These are phyloP conservation scores for Erysimum cheiranthoides DNA, from an alignment of 345 rosid genomes.

Conservation along the genomic window DNA sequence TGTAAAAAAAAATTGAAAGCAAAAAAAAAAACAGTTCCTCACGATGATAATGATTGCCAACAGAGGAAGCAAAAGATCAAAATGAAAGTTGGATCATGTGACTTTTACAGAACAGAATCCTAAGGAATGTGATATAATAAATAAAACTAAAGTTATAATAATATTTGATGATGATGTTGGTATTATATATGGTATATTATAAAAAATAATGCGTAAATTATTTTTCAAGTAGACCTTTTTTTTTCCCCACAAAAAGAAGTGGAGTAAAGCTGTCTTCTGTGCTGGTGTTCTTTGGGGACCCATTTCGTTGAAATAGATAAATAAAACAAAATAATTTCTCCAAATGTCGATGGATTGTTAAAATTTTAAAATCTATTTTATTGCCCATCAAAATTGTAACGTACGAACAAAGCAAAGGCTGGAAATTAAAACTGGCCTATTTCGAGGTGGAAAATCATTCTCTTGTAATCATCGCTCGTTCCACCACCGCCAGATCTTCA, in stretches of 20 bases:
- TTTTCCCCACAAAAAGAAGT: conserved; percentile 28
- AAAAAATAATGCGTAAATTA: conserved; percentile 39
- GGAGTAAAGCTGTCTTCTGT: conserved; percentile 48
- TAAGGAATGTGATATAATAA: conserved; percentile 45
- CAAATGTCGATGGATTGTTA: conserved; percentile 20
- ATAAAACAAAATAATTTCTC: conserved; percentile 21
- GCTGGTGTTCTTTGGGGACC: conserved; percentile 47
- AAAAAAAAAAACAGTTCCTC: conserved; percentile 13
- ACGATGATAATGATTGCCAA: conserved; percentile 49
- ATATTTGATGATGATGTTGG: conserved; percentile 43
- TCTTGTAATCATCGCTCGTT: conserved; percentile 46
- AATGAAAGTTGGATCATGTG: conserved; percentile 49
- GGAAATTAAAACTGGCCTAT: conserved; percentile 27
- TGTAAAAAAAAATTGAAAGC: neutral
- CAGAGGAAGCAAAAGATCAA: conserved; percentile 46
- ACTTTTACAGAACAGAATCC: conserved; percentile 51
- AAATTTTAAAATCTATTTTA: neutral
- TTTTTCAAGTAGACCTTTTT: neutral
- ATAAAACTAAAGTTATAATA: conserved; percentile 1
- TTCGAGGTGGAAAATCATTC: conserved; percentile 46
- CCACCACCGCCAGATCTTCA: conserved; percentile 37
- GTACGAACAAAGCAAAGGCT: conserved; percentile 46
- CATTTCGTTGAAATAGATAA: conserved; percentile 36
- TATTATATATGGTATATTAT: no score
- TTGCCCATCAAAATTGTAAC: conserved; percentile 29